A percentile compares a stretch with the other conserved stretches of the same genome.
These are phyloP conservation scores for Penicillium goetzii DNA, from an alignment of 495 filamentous ascomycete species.

Conservation along the genomic window DNA sequence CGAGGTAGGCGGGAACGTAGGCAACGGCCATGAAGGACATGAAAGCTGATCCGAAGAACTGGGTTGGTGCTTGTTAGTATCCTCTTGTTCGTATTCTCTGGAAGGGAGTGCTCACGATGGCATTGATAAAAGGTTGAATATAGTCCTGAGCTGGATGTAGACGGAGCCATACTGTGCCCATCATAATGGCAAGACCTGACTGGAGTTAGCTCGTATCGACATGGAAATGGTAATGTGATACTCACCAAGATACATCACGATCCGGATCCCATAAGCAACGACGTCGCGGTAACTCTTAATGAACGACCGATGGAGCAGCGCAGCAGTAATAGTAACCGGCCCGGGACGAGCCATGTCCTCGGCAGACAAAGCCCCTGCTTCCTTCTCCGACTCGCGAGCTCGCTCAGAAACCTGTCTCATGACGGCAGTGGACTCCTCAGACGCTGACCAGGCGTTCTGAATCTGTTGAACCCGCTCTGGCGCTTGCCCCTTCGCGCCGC, in stretches of 20 bases:
- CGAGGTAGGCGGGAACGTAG: slow-evolving; percentile 80
- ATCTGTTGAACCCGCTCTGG: slow-evolving; percentile 34
- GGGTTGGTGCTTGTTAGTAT: background rate
- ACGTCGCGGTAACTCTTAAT: slow-evolving; percentile 83
- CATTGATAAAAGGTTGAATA: slow-evolving; percentile 80
- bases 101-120: slow-evolving; percentile 53
- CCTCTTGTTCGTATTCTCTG: background rate
- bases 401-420: slow-evolving; percentile 18
- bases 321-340: slow-evolving; percentile 39
- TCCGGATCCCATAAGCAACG: slow-evolving; percentile 77
- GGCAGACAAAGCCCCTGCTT: background rate
- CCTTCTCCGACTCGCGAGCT: slow-evolving; percentile 23
- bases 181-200: slow-evolving; percentile 73
- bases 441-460: slow-evolving; percentile 36
- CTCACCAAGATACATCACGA: slow-evolving; percentile 80
- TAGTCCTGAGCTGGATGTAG: slow-evolving; percentile 63
- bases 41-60: slow-evolving; percentile 80
- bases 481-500: slow-evolving; percentile 46
- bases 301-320: slow-evolving; percentile 70
- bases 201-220: slow-evolving; percentile 11
- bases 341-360: slow-evolving; percentile 37
- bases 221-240: background rate
- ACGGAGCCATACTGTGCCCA: slow-evolving; percentile 84
- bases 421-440: slow-evolving; percentile 20
- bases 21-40: slow-evolving; percentile 93